phyloP scores from a whole-genome alignment of 1,284 basidiomycete genomes.

The Sanghuangporus weigelae region DNA sequence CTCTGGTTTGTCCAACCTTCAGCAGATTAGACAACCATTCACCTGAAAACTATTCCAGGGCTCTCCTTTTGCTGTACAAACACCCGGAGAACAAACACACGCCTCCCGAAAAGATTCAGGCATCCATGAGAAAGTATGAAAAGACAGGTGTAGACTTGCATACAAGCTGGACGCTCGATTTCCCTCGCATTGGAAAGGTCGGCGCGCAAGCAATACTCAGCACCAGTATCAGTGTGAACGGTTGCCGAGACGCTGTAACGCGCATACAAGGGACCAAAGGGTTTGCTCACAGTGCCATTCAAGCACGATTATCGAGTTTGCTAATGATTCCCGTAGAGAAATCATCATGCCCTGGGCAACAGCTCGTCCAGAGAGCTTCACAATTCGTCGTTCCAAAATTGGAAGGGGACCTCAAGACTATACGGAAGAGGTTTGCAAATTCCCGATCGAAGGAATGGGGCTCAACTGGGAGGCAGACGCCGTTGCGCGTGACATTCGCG shows the following conservation, averaged over 20 bases:
- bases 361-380: conserved; percentile 22
- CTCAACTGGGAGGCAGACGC: conserved; percentile 29
- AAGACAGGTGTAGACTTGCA: conserved; percentile 16
- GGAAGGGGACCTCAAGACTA: conserved; percentile 22
- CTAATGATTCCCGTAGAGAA: conserved; percentile 14
- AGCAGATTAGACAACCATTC: conserved; percentile 26
- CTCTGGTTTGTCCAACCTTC: conserved; percentile 34
- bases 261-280: conserved; percentile 17
- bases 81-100: conserved; percentile 24
- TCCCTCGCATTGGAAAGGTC: conserved; percentile 10
- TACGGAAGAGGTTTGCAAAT: conserved; percentile 14
- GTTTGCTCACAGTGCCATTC: conserved; percentile 3
- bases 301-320: conserved; percentile 7
- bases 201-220: conserved; percentile 15
- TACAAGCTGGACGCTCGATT: conserved; percentile 18
- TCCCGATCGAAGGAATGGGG: conserved; percentile 29
- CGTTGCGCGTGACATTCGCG: conserved; percentile 36
- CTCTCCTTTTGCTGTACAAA: conserved; percentile 36
- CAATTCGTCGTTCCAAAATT: conserved; percentile 24
- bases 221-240: conserved; percentile 15
- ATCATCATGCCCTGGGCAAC: conserved; percentile 20
- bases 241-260: conserved; percentile 14
- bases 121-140: conserved; percentile 16
- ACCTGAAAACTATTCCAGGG: conserved; percentile 26
- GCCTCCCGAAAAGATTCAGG: conserved; percentile 16